These are phyloP conservation scores for Tolypocladium pustulatum DNA, from an alignment of 2,329 filamentous ascomycete species.

Conservation along the genomic window DNA sequence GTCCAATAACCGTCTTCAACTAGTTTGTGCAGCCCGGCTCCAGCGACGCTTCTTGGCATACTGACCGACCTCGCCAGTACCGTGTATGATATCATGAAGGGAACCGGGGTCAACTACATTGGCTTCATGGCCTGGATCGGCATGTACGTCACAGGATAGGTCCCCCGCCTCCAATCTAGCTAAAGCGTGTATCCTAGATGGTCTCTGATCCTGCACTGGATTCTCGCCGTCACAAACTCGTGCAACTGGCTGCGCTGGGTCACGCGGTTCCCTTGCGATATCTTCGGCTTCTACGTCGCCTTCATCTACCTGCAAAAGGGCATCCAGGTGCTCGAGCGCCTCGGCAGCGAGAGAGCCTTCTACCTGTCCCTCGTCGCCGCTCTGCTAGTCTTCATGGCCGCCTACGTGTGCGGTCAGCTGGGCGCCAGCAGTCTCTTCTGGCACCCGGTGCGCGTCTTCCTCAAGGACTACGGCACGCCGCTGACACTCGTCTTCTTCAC, in stretches of 20 bases:
- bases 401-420: constrained; percentile 63
- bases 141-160: constrained; percentile 38
- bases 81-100: constrained; percentile 77
- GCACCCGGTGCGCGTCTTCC: constrained; percentile 66
- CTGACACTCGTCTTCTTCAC: constrained; percentile 80
- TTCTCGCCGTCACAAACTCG: constrained; percentile 72
- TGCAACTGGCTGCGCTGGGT: constrained; percentile 86
- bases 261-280: constrained; percentile 84
- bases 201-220: constrained; percentile 76
- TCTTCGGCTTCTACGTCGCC: constrained; percentile 88
- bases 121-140: constrained; percentile 91
- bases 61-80: constrained; percentile 37
- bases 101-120: constrained; percentile 70
- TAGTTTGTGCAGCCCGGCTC: constrained; percentile 40
- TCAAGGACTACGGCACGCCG: constrained; percentile 84
- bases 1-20: constrained; percentile 89
- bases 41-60: neutral
- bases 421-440: constrained; percentile 64
- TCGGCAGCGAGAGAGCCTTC: constrained; percentile 57
- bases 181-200: constrained; percentile 38
- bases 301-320: constrained; percentile 89
- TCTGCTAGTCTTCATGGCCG: constrained; percentile 66
- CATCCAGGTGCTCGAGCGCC: constrained; percentile 70
- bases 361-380: constrained; percentile 72
- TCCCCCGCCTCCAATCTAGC: neutral